Evolutionary conservation across 2,329 filamentous ascomycete species (phyloP).

Genomic region (Sarocladiaceae sp.): DNA sequence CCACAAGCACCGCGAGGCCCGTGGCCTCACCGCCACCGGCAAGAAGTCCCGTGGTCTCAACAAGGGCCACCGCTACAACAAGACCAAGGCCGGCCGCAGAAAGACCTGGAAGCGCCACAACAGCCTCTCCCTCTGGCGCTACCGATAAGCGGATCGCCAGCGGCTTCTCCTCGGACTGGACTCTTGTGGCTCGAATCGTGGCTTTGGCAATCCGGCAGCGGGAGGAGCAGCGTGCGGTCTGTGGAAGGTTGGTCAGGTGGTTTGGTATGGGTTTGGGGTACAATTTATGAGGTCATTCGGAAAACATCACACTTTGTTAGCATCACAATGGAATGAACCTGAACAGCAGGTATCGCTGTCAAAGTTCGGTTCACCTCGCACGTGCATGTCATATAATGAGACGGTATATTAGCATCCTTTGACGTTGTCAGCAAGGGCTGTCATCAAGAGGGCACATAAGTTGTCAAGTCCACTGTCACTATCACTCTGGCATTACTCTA

Average conservation of each 20-base stretch:
- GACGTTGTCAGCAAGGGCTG: no score
- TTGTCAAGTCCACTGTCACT: no score
- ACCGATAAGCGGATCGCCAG: conserved; percentile 59
- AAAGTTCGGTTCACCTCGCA: no score
- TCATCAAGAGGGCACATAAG: no score
- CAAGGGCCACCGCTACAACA: conserved; percentile 99
- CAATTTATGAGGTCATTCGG: conserved; percentile 7
- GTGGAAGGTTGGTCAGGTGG: neutral
- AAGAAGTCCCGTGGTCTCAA: conserved; percentile 99
- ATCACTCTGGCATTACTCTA: no score
- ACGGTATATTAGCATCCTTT: no score
- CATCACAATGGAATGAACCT: conserved; percentile 9
- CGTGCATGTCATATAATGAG: no score
- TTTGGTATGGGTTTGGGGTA: conserved; percentile 3
- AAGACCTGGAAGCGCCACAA: conserved; percentile 99
- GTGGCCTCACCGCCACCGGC: conserved; percentile 95
- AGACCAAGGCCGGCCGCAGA: conserved; percentile 92
- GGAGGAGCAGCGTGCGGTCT: neutral
- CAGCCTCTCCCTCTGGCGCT: conserved; percentile 97
- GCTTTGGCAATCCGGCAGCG: neutral
- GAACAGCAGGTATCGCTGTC: conserved; percentile 8
- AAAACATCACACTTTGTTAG: conserved; percentile 7
- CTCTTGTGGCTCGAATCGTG: neutral
- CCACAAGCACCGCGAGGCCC: conserved; percentile 99
- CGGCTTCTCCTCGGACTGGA: neutral